A percentile compares a stretch with the other conserved stretches of the same genome.
These are phyloP conservation scores for Hericium erinaceus DNA, from an alignment of 768 basidiomycete genomes.

Conservation along the genomic window DNA sequence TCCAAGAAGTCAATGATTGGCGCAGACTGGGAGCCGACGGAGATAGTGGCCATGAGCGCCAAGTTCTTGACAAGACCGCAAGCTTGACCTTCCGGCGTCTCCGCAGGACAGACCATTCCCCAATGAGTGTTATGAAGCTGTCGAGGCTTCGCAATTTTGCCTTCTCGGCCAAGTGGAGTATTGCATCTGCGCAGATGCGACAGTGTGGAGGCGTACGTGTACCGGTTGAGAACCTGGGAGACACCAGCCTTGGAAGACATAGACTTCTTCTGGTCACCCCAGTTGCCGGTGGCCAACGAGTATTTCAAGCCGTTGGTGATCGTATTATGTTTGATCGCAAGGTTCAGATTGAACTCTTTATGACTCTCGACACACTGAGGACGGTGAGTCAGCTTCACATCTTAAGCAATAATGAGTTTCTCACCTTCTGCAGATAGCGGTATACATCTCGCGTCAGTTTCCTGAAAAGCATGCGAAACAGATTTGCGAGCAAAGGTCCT, in stretches of 20 bases:
- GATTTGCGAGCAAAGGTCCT: slow-evolving; percentile 89
- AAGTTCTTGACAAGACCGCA: slow-evolving; percentile 99
- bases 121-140: slow-evolving; percentile 99
- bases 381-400: slow-evolving; percentile 5
- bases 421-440: slow-evolving; percentile 91
- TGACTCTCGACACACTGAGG: slow-evolving; percentile 89
- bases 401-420: slow-evolving; percentile 4
- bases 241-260: slow-evolving; percentile 98
- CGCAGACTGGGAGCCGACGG: slow-evolving; percentile 91
- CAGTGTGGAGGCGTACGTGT: slow-evolving; percentile 96
- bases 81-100: slow-evolving; percentile 98
- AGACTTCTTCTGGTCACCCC: slow-evolving; percentile 98
- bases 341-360: slow-evolving; percentile 85
- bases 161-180: slow-evolving; percentile 95
- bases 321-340: slow-evolving; percentile 92
- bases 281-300: slow-evolving; percentile 96
- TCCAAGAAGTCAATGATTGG: slow-evolving; percentile 98
- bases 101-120: slow-evolving; percentile 99
- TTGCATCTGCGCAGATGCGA: slow-evolving; percentile 98
- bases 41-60: slow-evolving; percentile 95
- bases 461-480: slow-evolving; percentile 96
- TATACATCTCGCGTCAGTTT: slow-evolving; percentile 97
- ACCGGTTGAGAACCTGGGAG: slow-evolving; percentile 96
- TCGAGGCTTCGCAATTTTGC: slow-evolving; percentile 98
- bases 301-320: slow-evolving; percentile 98